phyloP scores from a whole-genome alignment of 306 rosid species.

The Vigna hirtella region DNA sequence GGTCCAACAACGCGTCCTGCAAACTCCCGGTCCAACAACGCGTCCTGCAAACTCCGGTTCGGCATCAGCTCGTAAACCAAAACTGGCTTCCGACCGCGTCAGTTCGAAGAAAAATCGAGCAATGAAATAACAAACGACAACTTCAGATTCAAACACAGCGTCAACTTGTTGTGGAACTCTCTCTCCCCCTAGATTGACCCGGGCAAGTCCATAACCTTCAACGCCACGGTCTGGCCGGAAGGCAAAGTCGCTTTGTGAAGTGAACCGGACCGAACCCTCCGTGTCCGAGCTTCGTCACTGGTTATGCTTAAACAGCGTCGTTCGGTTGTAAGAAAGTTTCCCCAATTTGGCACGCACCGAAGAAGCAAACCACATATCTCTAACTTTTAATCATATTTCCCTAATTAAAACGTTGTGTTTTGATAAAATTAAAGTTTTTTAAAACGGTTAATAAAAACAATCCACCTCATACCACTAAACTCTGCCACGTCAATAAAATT shows the following conservation, averaged over 20 bases:
- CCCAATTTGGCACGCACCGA: not conserved
- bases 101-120: conserved; percentile 76
- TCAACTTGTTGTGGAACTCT: conserved; percentile 89
- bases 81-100: conserved; percentile 62
- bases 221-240: conserved; percentile 71
- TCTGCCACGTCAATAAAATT: no score
- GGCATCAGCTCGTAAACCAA: conserved; percentile 90
- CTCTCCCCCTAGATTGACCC: conserved; percentile 96
- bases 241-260: conserved; percentile 76
- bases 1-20: conserved; percentile 82
- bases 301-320: conserved; percentile 63
- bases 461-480: no score
- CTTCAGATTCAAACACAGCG: conserved; percentile 65
- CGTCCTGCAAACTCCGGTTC: conserved; percentile 89
- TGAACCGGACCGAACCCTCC: conserved; percentile 91
- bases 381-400: no score
- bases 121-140: conserved; percentile 70
- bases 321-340: conserved; percentile 76
- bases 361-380: no score
- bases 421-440: no score
- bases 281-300: conserved; percentile 80
- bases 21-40: conserved; percentile 75
- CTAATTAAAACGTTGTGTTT: no score
- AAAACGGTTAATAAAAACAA: no score
- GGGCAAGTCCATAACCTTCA: conserved; percentile 84